phyloP scores from a whole-genome alignment of 2,329 filamentous ascomycete genomes.

The Aspergillus oerlinghausenensis region DNA sequence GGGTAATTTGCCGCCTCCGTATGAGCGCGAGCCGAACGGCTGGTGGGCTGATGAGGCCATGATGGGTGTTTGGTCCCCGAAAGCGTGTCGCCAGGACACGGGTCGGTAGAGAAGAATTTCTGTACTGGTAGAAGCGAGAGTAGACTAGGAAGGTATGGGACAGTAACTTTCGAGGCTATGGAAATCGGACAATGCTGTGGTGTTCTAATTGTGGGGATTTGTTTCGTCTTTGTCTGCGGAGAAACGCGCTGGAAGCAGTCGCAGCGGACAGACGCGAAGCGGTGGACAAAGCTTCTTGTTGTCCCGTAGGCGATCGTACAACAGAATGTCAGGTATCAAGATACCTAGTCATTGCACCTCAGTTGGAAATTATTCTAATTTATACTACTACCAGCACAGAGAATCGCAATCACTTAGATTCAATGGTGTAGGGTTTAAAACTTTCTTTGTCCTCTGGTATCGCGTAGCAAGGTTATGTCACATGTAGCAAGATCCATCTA shows the following conservation, averaged over 20 bases:
- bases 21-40: constrained; percentile 52
- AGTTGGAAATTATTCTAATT: neutral
- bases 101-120: neutral
- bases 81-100: constrained; percentile 1
- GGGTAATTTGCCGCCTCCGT: constrained; percentile 50
- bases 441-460: neutral
- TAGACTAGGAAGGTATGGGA: neutral
- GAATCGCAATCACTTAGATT: neutral
- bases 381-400: neutral
- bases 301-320: neutral
- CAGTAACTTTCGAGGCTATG: neutral
- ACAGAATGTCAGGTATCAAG: neutral
- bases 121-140: constrained; percentile 7
- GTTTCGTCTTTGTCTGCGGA: neutral
- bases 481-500: neutral
- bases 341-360: neutral
- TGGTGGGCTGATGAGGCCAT: constrained; percentile 54
- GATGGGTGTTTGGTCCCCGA: constrained; percentile 13
- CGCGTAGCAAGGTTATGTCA: neutral
- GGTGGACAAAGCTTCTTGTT: neutral
- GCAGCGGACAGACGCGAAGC: neutral
- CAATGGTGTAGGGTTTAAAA: neutral
- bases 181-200: neutral
- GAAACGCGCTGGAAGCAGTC: neutral
- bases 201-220: neutral